Conservation (phyloP, 2,329 filamentous ascomycete genomes). For the Colletotrichum ledebouriae region DNA sequence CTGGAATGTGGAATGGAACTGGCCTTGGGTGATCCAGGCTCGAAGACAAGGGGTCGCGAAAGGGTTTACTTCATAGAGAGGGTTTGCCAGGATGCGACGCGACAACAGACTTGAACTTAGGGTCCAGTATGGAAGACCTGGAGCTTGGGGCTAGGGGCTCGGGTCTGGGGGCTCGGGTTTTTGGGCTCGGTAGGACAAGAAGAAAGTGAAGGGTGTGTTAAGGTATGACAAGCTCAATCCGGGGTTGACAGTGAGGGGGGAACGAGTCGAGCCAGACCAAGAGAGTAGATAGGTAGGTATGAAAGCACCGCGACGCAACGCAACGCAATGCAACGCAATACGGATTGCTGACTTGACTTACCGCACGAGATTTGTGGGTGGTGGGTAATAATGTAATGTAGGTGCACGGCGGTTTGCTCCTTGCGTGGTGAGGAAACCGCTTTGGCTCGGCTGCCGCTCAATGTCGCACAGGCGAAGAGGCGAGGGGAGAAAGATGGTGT, state of each 20-base stretch:
- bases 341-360: constrained; percentile 28
- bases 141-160: not conserved
- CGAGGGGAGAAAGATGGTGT: not conserved
- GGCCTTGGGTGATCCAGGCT: constrained; percentile 20
- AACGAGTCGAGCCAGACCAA: not conserved
- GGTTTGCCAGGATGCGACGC: constrained; percentile 29
- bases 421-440: constrained; percentile 23
- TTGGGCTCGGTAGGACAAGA: too few relatives aligned
- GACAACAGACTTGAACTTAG: constrained; percentile 22
- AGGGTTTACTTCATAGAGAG: not conserved
- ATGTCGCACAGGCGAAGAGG: constrained; percentile 26
- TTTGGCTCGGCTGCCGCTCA: constrained; percentile 32
- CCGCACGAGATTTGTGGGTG: constrained; percentile 13
- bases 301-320: constrained; percentile 7
- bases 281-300: not conserved
- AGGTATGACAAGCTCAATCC: constrained; percentile 23
- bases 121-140: constrained; percentile 15
- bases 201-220: constrained; percentile 11
- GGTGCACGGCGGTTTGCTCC: constrained; percentile 29
- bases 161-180: too few relatives aligned
- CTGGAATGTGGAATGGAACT: constrained; percentile 16
- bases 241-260: constrained; percentile 12
- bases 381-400: constrained; percentile 17
- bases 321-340: constrained; percentile 18
- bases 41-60: constrained; percentile 9